Percentiles rank a stretch among this genome's conserved stretches.
Conservation (phyloP, 129 eudicot genomes). For the Flaveria bidentis region DNA sequence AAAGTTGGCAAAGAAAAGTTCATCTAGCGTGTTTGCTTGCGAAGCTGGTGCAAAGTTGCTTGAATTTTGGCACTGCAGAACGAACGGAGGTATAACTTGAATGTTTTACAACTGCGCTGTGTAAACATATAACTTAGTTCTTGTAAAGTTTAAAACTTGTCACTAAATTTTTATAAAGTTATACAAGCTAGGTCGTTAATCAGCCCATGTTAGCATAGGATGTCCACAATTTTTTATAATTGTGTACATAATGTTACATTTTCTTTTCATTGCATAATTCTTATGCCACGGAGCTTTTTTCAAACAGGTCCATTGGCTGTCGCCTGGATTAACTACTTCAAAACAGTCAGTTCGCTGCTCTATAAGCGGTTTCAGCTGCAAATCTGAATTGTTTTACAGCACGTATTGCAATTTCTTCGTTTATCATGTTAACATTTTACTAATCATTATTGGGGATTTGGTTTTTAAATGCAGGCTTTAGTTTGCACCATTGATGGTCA, state of each 20-base stretch:
- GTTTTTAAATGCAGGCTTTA: conserved; percentile 43
- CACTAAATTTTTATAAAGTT: background rate
- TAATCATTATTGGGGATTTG: background rate
- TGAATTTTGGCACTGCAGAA: conserved; percentile 70
- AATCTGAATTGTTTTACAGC: conserved; percentile 5
- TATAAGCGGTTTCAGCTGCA: conserved; percentile 3
- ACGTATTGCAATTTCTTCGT: background rate
- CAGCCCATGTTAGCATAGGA: background rate
- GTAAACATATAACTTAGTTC: background rate
- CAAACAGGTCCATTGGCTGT: conserved; percentile 61
- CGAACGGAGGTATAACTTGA: conserved; percentile 58
- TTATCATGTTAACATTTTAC: conserved; percentile 17
- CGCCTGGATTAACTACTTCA: conserved; percentile 59
- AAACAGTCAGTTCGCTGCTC: conserved; percentile 45
- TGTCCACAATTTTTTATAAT: conserved; percentile 15
- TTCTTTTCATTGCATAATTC: conserved; percentile 13
- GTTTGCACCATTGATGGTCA: conserved; percentile 57
- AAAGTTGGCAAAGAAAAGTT: conserved; percentile 44
- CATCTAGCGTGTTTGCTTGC: conserved; percentile 50
- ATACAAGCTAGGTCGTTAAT: background rate
- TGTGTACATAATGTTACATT: background rate
- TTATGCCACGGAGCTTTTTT: conserved; percentile 18
- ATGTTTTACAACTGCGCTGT: background rate
- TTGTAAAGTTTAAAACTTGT: background rate
- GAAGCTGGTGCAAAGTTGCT: conserved; percentile 40